Percentiles rank a stretch among this genome's conserved stretches.
phyloP scores from a whole-genome alignment of 1,139 yeast species.

The Scheffersomyces segobiensis region DNA sequence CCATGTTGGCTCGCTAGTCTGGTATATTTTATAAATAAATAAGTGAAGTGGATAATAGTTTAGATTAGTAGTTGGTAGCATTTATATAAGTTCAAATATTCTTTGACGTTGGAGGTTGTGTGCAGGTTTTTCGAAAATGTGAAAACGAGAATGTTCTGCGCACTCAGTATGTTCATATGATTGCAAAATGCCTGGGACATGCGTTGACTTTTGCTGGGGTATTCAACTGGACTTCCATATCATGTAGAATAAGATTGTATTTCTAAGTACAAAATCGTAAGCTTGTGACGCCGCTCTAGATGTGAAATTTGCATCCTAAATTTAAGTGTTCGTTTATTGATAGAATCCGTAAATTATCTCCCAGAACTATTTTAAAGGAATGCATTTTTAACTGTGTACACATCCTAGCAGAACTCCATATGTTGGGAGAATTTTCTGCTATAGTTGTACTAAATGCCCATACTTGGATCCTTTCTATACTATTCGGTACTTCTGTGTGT shows the following conservation, averaged over 20 bases:
- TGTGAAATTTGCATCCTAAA: neutral
- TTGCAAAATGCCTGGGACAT: neutral
- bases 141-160: neutral
- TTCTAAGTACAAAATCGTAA: neutral
- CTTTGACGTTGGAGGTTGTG: neutral
- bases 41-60: neutral
- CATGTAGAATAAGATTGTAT: neutral
- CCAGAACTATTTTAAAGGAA: no score
- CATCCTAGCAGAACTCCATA: no score
- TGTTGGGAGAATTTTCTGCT: no score
- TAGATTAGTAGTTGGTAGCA: neutral
- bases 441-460: no score
- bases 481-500: no score
- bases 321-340: no score
- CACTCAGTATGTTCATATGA: neutral
- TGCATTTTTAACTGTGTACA: no score
- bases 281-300: neutral
- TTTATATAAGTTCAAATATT: no score
- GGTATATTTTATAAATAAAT: neutral
- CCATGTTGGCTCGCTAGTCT: slow-evolving; percentile 27
- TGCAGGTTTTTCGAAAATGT: neutral
- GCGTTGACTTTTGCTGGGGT: neutral
- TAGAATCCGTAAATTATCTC: neutral
- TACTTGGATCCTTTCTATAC: no score
- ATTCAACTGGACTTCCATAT: neutral